Conservation (phyloP, 1,139 yeast species). For the Yamadazyma dendronema region DNA sequence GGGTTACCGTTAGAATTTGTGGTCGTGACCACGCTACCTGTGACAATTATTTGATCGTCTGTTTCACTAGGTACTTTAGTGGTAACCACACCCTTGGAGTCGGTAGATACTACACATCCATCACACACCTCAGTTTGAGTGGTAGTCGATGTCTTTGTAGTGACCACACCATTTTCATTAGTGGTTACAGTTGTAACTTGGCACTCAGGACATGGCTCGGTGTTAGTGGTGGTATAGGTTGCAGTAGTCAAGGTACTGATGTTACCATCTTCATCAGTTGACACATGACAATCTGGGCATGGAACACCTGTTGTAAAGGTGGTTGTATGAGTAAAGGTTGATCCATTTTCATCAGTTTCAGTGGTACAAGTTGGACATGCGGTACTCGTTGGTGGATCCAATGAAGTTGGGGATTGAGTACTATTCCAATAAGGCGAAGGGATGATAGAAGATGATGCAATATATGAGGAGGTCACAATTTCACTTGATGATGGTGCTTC, state of each 20-base stretch:
- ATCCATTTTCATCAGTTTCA: neutral
- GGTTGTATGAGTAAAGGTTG: neutral
- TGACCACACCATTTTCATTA: neutral
- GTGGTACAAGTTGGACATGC: neutral
- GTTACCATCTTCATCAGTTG: neutral
- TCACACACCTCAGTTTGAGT: neutral
- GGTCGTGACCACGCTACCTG: too few relatives aligned
- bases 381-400: neutral
- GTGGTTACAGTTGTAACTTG: too few relatives aligned
- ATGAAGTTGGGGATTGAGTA: neutral
- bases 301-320: neutral
- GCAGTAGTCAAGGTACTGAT: neutral
- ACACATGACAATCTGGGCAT: neutral
- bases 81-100: neutral
- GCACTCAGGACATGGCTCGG: neutral
- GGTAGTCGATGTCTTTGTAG: neutral
- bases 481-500: constrained; percentile 1
- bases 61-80: neutral
- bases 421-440: neutral
- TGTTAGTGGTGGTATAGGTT: neutral
- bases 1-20: too few relatives aligned
- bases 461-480: neutral
- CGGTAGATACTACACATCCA: neutral
- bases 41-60: too few relatives aligned
- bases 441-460: neutral